Conservation (phyloP, 108 stramenopile genomes). For the Cyclotella choctawhatcheeana region DNA sequence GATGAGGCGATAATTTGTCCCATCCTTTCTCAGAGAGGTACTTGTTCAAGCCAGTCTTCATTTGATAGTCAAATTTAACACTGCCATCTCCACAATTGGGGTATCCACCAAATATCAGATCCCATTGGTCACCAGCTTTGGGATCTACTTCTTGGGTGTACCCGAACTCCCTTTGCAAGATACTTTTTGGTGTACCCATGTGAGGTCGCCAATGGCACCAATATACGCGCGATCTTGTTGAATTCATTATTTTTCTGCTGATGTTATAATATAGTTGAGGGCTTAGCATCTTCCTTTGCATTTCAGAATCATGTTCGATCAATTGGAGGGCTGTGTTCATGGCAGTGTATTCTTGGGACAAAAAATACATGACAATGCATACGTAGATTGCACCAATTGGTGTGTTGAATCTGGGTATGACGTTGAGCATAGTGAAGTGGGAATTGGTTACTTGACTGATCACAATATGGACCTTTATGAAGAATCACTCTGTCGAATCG, state of each 20-base stretch:
- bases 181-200: slow-evolving; percentile 1
- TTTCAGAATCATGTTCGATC: too few species aligned
- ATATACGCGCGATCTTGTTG: background rate
- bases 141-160: slow-evolving; percentile 5
- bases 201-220: background rate
- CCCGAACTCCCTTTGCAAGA: slow-evolving; percentile 3
- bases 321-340: too few species aligned
- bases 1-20: slow-evolving; percentile 9
- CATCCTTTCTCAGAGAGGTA: slow-evolving; percentile 1
- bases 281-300: too few species aligned
- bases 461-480: too few species aligned
- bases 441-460: too few species aligned
- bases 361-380: too few species aligned
- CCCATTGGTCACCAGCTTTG: slow-evolving; percentile 1
- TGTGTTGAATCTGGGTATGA: too few species aligned
- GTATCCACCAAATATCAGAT: slow-evolving; percentile 23
- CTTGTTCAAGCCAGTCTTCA: slow-evolving; percentile 15
- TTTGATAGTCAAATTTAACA: slow-evolving; percentile 12
- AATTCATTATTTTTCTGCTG: background rate
- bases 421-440: too few species aligned
- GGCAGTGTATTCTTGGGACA: too few species aligned
- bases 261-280: too few species aligned
- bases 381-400: too few species aligned
- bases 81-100: slow-evolving; percentile 4
- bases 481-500: too few species aligned